Evolutionary conservation across 148 eudicot genomes (phyloP), one percentile per base, ranked within the genome.

Genomic region (Polygonum aviculare): DNA sequence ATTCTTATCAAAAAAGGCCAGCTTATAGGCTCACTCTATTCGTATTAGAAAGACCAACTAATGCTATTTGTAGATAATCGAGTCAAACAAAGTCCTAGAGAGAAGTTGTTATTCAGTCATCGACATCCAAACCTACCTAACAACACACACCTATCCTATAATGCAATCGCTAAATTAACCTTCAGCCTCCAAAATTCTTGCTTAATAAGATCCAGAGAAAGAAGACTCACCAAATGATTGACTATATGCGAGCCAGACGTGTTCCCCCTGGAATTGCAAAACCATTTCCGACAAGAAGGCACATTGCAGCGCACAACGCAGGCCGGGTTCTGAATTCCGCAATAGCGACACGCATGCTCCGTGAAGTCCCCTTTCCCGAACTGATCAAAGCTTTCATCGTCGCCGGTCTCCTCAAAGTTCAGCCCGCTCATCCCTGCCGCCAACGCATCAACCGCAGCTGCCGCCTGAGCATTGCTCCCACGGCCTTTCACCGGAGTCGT

Each of bases 231-330:
- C 90, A 91, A 80, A 73, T 55, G 87, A 71, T 85, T 85, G 45
- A 85, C 87, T 35, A 85, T 85, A 65, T 85, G 87, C 10, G 87
- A 85, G 6, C 87, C 87, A 39, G 87, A 85, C 19, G 87, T 85
- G 62, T 85, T 85, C 33, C 87, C 87, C 16, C 87, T 72, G 0
- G 98, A 94, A 82, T 94, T 94, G 78, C 98, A 94, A 36, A 94
- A 94, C 98, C 98, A 94, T 45, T 94, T 94, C 12, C 98, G 81
- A 67, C 98, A 94, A 2, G 96, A 89, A 0, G 98, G 93, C 65
- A 94, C 96, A 77, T 94, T 94, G 76, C 98, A 94, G 77, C 98
- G 63, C 5, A 87, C 97, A 7, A 94, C 98, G 79, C 98, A 94
- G 12, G 98, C 97, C 41, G 97, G 97, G 74, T 94, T 94, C 75